Evolutionary conservation across 2,329 filamentous ascomycete genomes (phyloP), one percentile per base, ranked within the genome.

Genomic region (Hypomyces rosellus): DNA sequence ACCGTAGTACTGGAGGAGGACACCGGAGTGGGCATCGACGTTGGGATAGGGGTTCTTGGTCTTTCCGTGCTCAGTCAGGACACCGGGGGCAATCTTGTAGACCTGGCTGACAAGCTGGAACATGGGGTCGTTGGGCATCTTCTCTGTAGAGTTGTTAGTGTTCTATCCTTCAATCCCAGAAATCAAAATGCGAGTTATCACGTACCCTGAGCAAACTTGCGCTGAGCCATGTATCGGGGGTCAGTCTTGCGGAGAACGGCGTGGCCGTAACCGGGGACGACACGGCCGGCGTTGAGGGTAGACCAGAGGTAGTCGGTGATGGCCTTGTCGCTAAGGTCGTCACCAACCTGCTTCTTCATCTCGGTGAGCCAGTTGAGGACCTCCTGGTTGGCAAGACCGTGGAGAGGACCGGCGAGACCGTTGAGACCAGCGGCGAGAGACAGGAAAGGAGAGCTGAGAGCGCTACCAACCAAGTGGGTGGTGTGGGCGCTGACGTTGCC

Each of bases 31-130:
- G 67, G 92, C 91, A 69, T 97, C 92, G 67, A 97, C 91, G 80
- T 97, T 97, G 74, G 93, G 93, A 83, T 82, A 97, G 61, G 92
- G 92, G 88, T 97, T 96, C 88, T 97, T 97, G 81, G 92, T 97
- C 89, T 99, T 99, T 78, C 93, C 93, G 80, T 99, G 93, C 85
- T 99, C 90, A 61, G 93, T 99, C 71, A 99, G 81, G 65, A 99
- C 93, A 67, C 86, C 88, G 59, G 93, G 93, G 59, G 93, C 93
- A 65, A 99, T 97, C 89, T 99, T 99, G 88, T 97, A 99, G 64
- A 99, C 93, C 80, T 99, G 93, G 82, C 88, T 95, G 77, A 99
- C 93, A 63, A 99, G 88, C 84, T 99, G 90, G 89, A 96, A 99
- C 91, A 99, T 95, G 66, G 92, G 91, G 82, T 97, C 93, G 67